Percentiles rank a stretch among this genome's conserved stretches.
phyloP scores from a whole-genome alignment of 345 rosid species.

The Punica granatum region DNA sequence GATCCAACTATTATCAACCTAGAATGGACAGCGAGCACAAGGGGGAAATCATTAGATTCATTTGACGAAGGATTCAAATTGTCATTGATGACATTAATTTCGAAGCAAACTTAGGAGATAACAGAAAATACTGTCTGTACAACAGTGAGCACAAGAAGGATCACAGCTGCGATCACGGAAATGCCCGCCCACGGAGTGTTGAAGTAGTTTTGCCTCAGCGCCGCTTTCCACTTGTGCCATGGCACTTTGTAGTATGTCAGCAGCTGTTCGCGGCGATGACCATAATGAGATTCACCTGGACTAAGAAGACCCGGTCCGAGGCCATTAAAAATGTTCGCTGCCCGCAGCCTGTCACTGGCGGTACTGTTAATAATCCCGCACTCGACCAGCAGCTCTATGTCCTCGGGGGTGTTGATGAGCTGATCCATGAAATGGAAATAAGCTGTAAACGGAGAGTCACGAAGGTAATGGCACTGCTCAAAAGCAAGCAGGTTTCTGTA shows the following conservation, averaged over 20 bases:
- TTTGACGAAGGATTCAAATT: no score
- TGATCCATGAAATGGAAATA: constrained; percentile 2
- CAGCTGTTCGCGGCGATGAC: background rate
- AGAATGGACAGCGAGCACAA: no score
- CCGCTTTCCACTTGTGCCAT: constrained; percentile 15
- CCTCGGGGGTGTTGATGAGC: background rate
- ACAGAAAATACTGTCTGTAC: background rate
- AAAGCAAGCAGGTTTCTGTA: constrained; percentile 3
- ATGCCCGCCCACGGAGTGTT: constrained; percentile 15
- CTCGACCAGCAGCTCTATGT: background rate
- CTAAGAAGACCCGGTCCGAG: background rate
- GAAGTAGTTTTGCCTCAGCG: constrained; percentile 13
- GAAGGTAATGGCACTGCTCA: background rate
- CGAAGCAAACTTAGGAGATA: no score
- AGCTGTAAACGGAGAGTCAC: background rate
- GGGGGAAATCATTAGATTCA: no score
- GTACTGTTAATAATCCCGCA: background rate
- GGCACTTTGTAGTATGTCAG: background rate
- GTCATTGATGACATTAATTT: no score
- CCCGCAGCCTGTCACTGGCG: background rate
- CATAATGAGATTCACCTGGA: background rate
- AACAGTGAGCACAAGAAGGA: background rate
- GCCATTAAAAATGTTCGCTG: background rate
- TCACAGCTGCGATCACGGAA: constrained; percentile 1
- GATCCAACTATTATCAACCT: no score